phyloP scores from a whole-genome alignment of 257 asterid genomes.

The Perilla frutescens region DNA sequence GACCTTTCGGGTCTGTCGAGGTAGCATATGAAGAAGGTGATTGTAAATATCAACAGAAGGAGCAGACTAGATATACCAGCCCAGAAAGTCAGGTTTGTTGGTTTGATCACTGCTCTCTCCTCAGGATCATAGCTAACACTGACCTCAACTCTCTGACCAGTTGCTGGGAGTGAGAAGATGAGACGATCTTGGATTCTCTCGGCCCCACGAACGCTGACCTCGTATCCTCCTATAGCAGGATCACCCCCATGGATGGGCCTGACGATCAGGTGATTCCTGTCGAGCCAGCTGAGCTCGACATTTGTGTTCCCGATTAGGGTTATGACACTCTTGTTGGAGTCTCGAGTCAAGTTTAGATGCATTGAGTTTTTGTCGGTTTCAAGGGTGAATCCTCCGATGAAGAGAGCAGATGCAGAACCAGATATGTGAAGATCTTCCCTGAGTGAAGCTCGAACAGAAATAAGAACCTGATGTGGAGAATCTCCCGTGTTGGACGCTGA shows the following conservation, averaged over 20 bases:
- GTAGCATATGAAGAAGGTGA: constrained; percentile 38
- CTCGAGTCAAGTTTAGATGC: constrained; percentile 61
- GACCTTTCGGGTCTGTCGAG: constrained; percentile 52
- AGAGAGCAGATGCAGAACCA: constrained; percentile 79
- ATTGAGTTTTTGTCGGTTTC: constrained; percentile 55
- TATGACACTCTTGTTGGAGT: constrained; percentile 49
- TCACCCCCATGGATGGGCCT: constrained; percentile 45
- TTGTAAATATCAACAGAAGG: constrained; percentile 38
- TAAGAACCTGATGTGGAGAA: constrained; percentile 43
- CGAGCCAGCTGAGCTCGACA: constrained; percentile 62
- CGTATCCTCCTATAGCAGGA: constrained; percentile 49
- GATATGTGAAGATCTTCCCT: constrained; percentile 54
- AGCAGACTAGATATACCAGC: constrained; percentile 33
- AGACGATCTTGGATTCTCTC: constrained; percentile 59
- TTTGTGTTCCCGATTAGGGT: constrained; percentile 77
- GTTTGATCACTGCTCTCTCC: constrained; percentile 37
- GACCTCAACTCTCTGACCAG: constrained; percentile 73
- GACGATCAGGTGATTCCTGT: constrained; percentile 52
- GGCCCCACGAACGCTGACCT: constrained; percentile 52
- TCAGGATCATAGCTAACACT: constrained; percentile 58
- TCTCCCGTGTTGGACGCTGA: constrained; percentile 45
- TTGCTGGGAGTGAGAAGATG: constrained; percentile 70
- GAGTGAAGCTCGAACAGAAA: constrained; percentile 68
- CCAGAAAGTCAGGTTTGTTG: constrained; percentile 38
- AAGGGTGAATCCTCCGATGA: constrained; percentile 72